phyloP scores from a whole-genome alignment of 257 asterid genomes.

The Mentha longifolia region DNA sequence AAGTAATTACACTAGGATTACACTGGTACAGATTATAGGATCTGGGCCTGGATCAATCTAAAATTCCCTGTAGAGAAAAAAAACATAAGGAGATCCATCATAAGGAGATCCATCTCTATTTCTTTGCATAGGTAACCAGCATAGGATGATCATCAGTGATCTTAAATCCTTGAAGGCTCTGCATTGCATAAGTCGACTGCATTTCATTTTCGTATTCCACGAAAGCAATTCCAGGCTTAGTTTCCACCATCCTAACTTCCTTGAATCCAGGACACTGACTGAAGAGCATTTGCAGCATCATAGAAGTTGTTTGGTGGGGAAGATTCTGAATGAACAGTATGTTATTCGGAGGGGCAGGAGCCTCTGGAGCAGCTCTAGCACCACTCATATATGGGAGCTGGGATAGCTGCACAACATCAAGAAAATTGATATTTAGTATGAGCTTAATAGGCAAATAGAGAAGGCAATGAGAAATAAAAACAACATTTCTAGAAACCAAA shows the following conservation, averaged over 20 bases:
- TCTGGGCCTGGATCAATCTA: too few species aligned
- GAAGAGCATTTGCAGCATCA: slow-evolving; percentile 98
- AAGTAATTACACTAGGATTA: slow-evolving; percentile 48
- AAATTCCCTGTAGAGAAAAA: neutral
- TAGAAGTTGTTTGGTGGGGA: slow-evolving; percentile 90
- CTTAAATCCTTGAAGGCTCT: slow-evolving; percentile 87
- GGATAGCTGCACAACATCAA: slow-evolving; percentile 62
- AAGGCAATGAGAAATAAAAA: neutral
- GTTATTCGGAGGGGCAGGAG: slow-evolving; percentile 96
- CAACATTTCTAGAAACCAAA: neutral
- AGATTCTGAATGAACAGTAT: slow-evolving; percentile 87
- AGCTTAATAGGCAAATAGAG: neutral
- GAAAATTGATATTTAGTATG: neutral
- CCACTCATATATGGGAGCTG: slow-evolving; percentile 81
- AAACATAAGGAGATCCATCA: too few species aligned
- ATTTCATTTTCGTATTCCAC: slow-evolving; percentile 90
- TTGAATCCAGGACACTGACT: slow-evolving; percentile 86
- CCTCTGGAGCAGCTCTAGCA: slow-evolving; percentile 74
- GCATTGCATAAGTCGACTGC: slow-evolving; percentile 93
- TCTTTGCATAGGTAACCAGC: slow-evolving; percentile 91
- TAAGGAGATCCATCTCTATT: slow-evolving; percentile 37
- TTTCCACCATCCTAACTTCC: slow-evolving; percentile 95
- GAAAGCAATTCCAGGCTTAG: slow-evolving; percentile 97
- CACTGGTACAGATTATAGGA: slow-evolving; percentile 35
- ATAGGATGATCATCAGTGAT: slow-evolving; percentile 77